Evolutionary conservation across 108 stramenopile species (phyloP), one percentile per base, ranked within the genome.

Genomic region (Asterionellopsis glacialis): DNA sequence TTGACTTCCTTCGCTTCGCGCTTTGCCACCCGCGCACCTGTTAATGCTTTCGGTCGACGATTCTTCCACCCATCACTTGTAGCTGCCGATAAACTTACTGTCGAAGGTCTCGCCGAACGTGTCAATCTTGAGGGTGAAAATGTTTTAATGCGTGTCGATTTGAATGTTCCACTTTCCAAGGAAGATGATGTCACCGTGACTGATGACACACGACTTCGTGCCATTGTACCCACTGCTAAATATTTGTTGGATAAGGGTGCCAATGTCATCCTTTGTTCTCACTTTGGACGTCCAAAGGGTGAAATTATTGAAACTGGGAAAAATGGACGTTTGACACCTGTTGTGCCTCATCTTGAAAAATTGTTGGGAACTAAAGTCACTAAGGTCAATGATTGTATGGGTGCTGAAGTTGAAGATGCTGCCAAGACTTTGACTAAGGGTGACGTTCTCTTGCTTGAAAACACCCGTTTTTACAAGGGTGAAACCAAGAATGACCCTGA

Each of bases 381-480:
- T 26, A 93, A 90, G 52, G 73, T 82, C 11, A 61, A 88, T 59
- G 88, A 90, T 64, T 97, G 95, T 75, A 83, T 97, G 53, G 97
- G 98, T 5, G 68, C 80, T 14, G 94, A 96, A 53, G 96, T 95
- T 1, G 96, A 96, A 69, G 68, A 28, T 16, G 88, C 87, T 21
- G 90, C 92, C 39, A 63, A 72, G 41, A 27, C 63, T 25, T 73
- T 96, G 68, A 68, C 49, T 1, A 63, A 74, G 55, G 96, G 96
- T 14, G 75, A 94, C 51, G 91, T 97, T 1, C 24, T 97, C 15
- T 73, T 99, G 0, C 74, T 99, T 14, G 98, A 99, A 61, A 99
- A 99, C 72, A 88, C 94, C 13, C 94, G 98, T 12, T 99, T 98
- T 69, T 87, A 99, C 78, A 73, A 66, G 55, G 95, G 89, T 13